Conservation (phyloP, 768 basidiomycete genomes). For the Rhizopogon vinicolor region DNA sequence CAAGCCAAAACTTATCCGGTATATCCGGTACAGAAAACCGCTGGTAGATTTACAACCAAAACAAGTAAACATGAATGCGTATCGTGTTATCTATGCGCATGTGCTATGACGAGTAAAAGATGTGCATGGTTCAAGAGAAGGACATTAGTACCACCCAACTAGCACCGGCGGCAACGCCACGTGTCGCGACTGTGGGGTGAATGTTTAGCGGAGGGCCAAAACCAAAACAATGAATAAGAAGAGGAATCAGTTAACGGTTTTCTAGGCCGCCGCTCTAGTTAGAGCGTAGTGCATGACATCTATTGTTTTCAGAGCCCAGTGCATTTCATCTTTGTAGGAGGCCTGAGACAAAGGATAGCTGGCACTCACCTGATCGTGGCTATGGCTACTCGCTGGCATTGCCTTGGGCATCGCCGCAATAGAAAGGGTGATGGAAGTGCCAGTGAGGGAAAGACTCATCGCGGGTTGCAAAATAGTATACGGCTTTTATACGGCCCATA, state of each 20-base stretch:
- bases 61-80: too few species aligned
- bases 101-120: too few species aligned
- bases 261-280: slow-evolving; percentile 53
- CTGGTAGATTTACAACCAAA: too few species aligned
- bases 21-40: too few species aligned
- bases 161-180: neutral
- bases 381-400: neutral
- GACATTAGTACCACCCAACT: too few species aligned
- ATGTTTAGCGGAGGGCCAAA: neutral
- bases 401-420: neutral
- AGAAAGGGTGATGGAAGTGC: neutral
- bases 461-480: too few species aligned
- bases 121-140: too few species aligned
- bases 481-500: neutral
- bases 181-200: slow-evolving; percentile 8
- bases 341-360: too few species aligned
- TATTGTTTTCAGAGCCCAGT: slow-evolving; percentile 54
- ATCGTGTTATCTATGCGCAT: too few species aligned
- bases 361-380: neutral
- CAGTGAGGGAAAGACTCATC: neutral
- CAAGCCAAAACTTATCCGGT: too few species aligned
- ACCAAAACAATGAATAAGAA: slow-evolving; percentile 4
- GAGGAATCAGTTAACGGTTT: slow-evolving; percentile 53
- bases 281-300: slow-evolving; percentile 54
- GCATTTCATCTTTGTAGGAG: slow-evolving; percentile 43